Conservation (phyloP, 768 basidiomycete genomes). For the Psilocybe cubensis region DNA sequence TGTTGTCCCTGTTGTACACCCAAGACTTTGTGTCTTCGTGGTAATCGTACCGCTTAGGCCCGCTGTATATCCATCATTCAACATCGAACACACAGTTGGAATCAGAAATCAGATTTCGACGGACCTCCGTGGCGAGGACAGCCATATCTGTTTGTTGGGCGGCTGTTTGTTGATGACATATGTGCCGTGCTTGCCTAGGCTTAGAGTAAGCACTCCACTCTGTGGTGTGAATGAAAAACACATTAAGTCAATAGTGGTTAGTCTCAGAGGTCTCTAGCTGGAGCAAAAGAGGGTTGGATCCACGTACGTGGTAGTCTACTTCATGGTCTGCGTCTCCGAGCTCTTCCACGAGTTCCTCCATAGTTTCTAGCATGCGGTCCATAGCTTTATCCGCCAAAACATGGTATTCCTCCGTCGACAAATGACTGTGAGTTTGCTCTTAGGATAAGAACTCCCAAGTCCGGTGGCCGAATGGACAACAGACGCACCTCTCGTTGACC, state of each 20-base stretch:
- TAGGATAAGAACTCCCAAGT: neutral
- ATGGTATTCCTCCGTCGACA: conserved; percentile 74
- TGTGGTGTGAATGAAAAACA: no score
- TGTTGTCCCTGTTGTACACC: conserved; percentile 76
- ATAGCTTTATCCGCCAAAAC: conserved; percentile 74
- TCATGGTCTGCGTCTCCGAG: conserved; percentile 62
- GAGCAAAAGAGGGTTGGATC: neutral
- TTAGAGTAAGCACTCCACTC: conserved; percentile 91
- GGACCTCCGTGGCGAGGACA: conserved; percentile 88
- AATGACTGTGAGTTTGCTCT: conserved; percentile 26
- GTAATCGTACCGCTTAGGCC: conserved; percentile 93
- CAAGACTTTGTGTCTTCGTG: conserved; percentile 58
- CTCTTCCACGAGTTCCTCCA: conserved; percentile 75
- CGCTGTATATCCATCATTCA: conserved; percentile 48
- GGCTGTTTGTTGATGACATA: conserved; percentile 98
- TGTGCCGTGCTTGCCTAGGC: conserved; percentile 75
- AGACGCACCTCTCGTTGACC: conserved; percentile 53
- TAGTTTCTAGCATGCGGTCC: conserved; percentile 70
- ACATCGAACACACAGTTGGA: neutral
- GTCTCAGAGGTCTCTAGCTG: neutral
- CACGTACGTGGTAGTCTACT: conserved; percentile 85
- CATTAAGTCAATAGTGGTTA: no score
- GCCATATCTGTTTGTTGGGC: conserved; percentile 97
- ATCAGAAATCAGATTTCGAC: neutral
- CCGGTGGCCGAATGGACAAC: neutral